Conservation (phyloP, 345 rosid genomes). For the Cardamine occulta region DNA sequence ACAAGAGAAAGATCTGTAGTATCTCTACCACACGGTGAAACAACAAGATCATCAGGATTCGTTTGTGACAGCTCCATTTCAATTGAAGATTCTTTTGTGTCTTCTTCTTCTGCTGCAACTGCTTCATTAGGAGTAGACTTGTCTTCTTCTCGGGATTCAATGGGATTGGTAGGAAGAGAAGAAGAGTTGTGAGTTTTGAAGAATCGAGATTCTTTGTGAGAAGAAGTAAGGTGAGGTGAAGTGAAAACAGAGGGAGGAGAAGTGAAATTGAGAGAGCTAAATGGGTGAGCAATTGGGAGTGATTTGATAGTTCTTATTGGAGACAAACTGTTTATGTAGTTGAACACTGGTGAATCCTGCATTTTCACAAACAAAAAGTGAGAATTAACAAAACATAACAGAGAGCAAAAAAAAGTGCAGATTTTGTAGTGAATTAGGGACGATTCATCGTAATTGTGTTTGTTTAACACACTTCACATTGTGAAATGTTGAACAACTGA, state of each 20-base stretch:
- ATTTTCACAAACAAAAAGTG: slow-evolving; percentile 1
- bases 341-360: slow-evolving; percentile 98
- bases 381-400: neutral
- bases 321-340: slow-evolving; percentile 86
- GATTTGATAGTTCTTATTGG: slow-evolving; percentile 92
- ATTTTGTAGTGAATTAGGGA: slow-evolving; percentile 8
- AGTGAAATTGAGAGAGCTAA: slow-evolving; percentile 69
- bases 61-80: slow-evolving; percentile 55
- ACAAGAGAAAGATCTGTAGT: slow-evolving; percentile 43
- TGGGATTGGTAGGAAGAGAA: slow-evolving; percentile 45
- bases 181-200: slow-evolving; percentile 53
- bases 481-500: neutral
- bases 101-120: slow-evolving; percentile 22
- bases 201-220: slow-evolving; percentile 87
- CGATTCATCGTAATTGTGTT: neutral
- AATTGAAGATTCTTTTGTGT: slow-evolving; percentile 44
- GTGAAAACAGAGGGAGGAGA: slow-evolving; percentile 87
- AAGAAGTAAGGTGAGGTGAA: slow-evolving; percentile 77
- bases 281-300: slow-evolving; percentile 58
- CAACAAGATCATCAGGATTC: slow-evolving; percentile 52
- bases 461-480: neutral
- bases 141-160: slow-evolving; percentile 43
- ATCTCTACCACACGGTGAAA: slow-evolving; percentile 31
- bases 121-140: slow-evolving; percentile 36
- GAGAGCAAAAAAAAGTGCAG: neutral